Conservation (phyloP, 352 stramenopile genomes). For the Phytopythium boreale region DNA sequence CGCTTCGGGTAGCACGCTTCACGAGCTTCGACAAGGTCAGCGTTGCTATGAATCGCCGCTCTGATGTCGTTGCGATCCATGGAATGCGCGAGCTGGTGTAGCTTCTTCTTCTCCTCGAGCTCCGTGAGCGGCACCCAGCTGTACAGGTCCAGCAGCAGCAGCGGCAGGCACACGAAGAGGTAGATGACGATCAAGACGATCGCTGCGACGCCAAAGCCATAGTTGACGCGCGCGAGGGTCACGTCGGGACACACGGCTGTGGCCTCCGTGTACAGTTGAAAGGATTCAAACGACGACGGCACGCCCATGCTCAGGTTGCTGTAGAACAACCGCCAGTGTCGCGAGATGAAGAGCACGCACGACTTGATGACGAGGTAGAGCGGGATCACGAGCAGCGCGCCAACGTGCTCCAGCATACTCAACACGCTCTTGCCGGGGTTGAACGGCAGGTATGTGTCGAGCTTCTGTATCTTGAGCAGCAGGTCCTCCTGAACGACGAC, state of each 20-base stretch:
- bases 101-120: slow-evolving; percentile 24
- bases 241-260: slow-evolving; percentile 15
- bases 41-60: slow-evolving; percentile 54
- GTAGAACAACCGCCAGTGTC: slow-evolving; percentile 36
- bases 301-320: slow-evolving; percentile 13
- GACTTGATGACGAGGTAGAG: slow-evolving; percentile 58
- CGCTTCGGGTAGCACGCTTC: slow-evolving; percentile 7
- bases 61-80: slow-evolving; percentile 33
- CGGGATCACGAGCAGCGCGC: slow-evolving; percentile 47
- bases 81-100: slow-evolving; percentile 27
- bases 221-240: slow-evolving; percentile 29
- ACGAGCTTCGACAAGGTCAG: slow-evolving; percentile 30
- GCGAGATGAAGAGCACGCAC: slow-evolving; percentile 53
- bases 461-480: slow-evolving; percentile 51
- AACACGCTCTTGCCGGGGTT: slow-evolving; percentile 29
- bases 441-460: slow-evolving; percentile 38
- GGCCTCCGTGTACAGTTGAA: slow-evolving; percentile 18
- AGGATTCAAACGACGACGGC: slow-evolving; percentile 5
- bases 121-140: slow-evolving; percentile 53
- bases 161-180: slow-evolving; percentile 48
- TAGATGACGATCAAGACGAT: slow-evolving; percentile 40
- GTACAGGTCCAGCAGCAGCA: slow-evolving; percentile 56
- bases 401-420: slow-evolving; percentile 38
- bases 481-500: slow-evolving; percentile 60
- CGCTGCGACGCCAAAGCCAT: slow-evolving; percentile 31